phyloP scores from a whole-genome alignment of 1,284 basidiomycete species.

The Wolfiporia cocos region DNA sequence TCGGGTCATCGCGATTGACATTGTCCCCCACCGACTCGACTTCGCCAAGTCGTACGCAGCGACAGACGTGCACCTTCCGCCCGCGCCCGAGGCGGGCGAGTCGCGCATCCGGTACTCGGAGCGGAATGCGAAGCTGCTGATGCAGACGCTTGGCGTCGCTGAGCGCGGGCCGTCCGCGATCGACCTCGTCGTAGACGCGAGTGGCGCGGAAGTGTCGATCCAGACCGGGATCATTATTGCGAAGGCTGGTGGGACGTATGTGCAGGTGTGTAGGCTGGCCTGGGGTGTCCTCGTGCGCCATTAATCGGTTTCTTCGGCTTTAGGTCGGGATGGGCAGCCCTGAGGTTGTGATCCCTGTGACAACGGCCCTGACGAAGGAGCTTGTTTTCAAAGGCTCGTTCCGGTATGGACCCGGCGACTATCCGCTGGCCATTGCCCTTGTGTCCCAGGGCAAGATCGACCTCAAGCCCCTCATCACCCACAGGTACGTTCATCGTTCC shows the following conservation, averaged over 20 bases:
- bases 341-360: slow-evolving; percentile 58
- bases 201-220: slow-evolving; percentile 85
- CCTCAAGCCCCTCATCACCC: slow-evolving; percentile 85
- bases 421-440: slow-evolving; percentile 80
- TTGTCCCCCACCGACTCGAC: slow-evolving; percentile 74
- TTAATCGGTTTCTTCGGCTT: too few relatives aligned
- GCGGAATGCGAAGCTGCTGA: slow-evolving; percentile 59
- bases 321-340: slow-evolving; percentile 70
- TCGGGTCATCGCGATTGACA: slow-evolving; percentile 82
- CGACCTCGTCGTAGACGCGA: slow-evolving; percentile 78
- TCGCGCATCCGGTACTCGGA: slow-evolving; percentile 61
- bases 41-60: slow-evolving; percentile 88
- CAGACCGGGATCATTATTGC: slow-evolving; percentile 74
- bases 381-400: slow-evolving; percentile 81
- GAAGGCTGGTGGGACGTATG: slow-evolving; percentile 67
- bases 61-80: slow-evolving; percentile 75
- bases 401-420: slow-evolving; percentile 84
- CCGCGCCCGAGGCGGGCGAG: slow-evolving; percentile 59
- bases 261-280: slow-evolving; percentile 48
- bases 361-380: slow-evolving; percentile 67
- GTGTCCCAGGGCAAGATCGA: slow-evolving; percentile 77
- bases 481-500: slow-evolving; percentile 48
- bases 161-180: slow-evolving; percentile 58
- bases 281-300: too few relatives aligned
- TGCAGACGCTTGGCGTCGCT: slow-evolving; percentile 47